phyloP scores from a whole-genome alignment of 805 yeast species.

The Metschnikowia lunata region DNA sequence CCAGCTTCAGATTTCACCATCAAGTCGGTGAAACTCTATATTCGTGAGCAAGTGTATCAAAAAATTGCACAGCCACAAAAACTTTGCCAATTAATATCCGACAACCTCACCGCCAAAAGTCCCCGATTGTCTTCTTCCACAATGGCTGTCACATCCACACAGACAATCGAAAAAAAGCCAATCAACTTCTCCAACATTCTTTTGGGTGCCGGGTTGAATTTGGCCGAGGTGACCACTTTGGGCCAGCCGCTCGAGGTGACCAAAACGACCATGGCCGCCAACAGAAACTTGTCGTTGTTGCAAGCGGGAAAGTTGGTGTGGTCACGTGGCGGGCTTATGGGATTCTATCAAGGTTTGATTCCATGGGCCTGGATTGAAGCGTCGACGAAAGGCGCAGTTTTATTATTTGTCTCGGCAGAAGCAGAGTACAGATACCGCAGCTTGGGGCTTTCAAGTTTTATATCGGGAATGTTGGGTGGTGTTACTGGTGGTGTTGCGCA shows the following conservation, averaged over 20 bases:
- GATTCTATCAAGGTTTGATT: constrained; percentile 94
- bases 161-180: constrained; percentile 69
- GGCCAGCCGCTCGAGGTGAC: constrained; percentile 97
- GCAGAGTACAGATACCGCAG: constrained; percentile 73
- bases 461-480: constrained; percentile 94
- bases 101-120: too few relatives aligned
- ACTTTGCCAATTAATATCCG: too few relatives aligned
- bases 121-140: neutral
- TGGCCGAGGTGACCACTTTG: constrained; percentile 79
- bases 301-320: constrained; percentile 74
- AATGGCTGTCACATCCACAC: constrained; percentile 1
- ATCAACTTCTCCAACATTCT: constrained; percentile 84
- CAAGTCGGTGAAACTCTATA: too few relatives aligned
- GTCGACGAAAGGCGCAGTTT: constrained; percentile 96
- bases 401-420: constrained; percentile 88
- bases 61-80: too few relatives aligned
- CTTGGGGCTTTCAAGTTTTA: constrained; percentile 61
- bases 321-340: constrained; percentile 89
- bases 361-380: constrained; percentile 99
- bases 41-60: too few relatives aligned
- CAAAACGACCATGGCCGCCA: constrained; percentile 98
- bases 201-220: constrained; percentile 87
- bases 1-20: too few relatives aligned
- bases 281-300: constrained; percentile 64
- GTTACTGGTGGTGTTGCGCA: constrained; percentile 94